Percentiles rank a stretch among this genome's conserved stretches.
Evolutionary conservation across 2,329 filamentous ascomycete genomes (phyloP).

Genomic region (Ascocoryne sarcoides): DNA sequence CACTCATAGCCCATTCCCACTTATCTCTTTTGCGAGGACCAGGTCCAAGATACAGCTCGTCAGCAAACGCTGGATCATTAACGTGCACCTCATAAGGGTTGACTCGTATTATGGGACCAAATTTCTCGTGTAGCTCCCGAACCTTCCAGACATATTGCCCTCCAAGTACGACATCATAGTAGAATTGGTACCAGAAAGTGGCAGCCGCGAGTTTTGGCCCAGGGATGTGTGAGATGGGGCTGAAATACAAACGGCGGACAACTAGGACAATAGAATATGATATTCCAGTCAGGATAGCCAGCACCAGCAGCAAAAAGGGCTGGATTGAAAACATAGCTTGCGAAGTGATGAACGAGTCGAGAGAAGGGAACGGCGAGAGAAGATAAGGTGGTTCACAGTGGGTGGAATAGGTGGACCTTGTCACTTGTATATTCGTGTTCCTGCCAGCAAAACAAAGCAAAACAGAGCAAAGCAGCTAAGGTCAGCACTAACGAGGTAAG

Average conservation of each 20-base stretch:
- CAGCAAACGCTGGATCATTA: conserved; percentile 23
- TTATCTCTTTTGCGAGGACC: conserved; percentile 3
- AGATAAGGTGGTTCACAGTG: no score
- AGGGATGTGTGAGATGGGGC: conserved; percentile 17
- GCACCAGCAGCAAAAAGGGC: neutral
- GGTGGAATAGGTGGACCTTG: no score
- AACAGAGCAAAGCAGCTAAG: no score
- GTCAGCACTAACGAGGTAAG: no score
- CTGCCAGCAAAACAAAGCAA: no score
- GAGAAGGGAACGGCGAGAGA: no score
- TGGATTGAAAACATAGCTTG: neutral
- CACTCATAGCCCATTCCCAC: conserved; percentile 10
- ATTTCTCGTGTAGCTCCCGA: conserved; percentile 6
- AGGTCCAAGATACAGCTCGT: conserved; percentile 4
- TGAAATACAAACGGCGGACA: conserved; percentile 18
- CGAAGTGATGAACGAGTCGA: no score
- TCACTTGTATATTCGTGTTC: no score
- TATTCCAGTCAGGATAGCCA: neutral
- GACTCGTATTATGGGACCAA: conserved; percentile 2
- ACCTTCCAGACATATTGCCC: conserved; percentile 8
- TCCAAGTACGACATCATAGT: conserved; percentile 14
- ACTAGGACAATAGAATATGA: neutral
- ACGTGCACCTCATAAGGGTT: conserved; percentile 19
- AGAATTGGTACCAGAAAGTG: conserved; percentile 16
- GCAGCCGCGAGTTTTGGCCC: conserved; percentile 17